Conservation (phyloP, 2,329 filamentous ascomycete species). For the Trichophyton rubrum region DNA sequence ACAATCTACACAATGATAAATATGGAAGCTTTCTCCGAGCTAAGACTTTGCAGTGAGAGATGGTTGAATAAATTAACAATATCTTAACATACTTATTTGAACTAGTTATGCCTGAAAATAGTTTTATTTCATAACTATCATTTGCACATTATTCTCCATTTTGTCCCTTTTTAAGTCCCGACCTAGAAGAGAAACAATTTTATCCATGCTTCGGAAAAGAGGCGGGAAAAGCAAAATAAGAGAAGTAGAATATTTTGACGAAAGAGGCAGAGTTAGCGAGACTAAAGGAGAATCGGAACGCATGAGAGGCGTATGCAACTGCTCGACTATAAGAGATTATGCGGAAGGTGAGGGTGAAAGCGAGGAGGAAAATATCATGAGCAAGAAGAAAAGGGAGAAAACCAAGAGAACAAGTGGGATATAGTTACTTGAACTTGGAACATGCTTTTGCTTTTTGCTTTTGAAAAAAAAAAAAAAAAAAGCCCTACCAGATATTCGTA, state of each 20-base stretch:
- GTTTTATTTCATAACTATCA: neutral
- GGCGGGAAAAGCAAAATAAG: constrained; percentile 1
- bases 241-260: neutral
- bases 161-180: neutral
- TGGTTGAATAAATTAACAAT: neutral
- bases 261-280: neutral
- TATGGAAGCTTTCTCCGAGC: neutral
- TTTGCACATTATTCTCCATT: constrained; percentile 1
- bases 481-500: neutral
- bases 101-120: neutral
- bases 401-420: neutral
- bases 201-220: constrained; percentile 1
- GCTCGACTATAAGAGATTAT: neutral
- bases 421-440: neutral
- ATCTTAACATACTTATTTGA: neutral
- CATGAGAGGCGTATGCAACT: neutral
- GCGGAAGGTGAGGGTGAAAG: neutral
- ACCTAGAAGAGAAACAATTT: neutral
- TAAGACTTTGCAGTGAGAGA: too few relatives aligned
- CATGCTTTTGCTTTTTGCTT: neutral
- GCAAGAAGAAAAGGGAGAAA: neutral
- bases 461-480: neutral
- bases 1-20: neutral
- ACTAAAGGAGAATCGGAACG: neutral
- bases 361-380: neutral